Percentiles rank a stretch among this genome's conserved stretches.
These are phyloP conservation scores for Spiraea crenata DNA, from an alignment of 331 rosid genomes.

Conservation along the genomic window DNA sequence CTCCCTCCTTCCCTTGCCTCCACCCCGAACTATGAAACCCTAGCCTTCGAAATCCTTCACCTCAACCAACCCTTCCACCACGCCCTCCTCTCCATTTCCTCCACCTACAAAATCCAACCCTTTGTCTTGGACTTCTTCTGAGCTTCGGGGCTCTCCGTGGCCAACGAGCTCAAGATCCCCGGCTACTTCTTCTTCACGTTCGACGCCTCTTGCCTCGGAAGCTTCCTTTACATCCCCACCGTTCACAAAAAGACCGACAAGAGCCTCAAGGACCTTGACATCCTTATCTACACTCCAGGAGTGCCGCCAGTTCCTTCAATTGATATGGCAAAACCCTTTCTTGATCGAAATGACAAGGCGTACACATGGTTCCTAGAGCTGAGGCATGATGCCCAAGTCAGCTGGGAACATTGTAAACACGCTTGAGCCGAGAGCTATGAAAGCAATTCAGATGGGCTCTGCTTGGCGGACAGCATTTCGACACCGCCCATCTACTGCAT, in stretches of 20 bases:
- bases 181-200: conserved; percentile 25
- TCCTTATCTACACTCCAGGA: conserved; percentile 29
- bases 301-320: conserved; percentile 29
- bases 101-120: conserved; percentile 23
- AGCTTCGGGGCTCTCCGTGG: conserved; percentile 12
- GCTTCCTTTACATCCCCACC: conserved; percentile 11
- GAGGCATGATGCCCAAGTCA: conserved; percentile 16
- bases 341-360: conserved; percentile 14
- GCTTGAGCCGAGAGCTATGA: conserved; percentile 29
- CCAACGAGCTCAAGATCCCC: conserved; percentile 36
- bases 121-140: conserved; percentile 38
- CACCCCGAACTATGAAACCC: conserved; percentile 22
- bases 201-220: conserved; percentile 8
- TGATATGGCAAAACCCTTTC: conserved; percentile 31
- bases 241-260: conserved; percentile 20
- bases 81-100: conserved; percentile 32
- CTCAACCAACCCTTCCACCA: conserved; percentile 36
- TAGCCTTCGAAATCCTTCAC: conserved; percentile 32
- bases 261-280: conserved; percentile 33
- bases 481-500: conserved; percentile 33
- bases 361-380: conserved; percentile 9
- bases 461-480: conserved; percentile 19
- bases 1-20: conserved; percentile 23
- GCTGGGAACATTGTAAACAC: conserved; percentile 41
- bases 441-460: conserved; percentile 35